Evolutionary conservation across 768 basidiomycete genomes (phyloP).

Genomic region (Boletus edulis): DNA sequence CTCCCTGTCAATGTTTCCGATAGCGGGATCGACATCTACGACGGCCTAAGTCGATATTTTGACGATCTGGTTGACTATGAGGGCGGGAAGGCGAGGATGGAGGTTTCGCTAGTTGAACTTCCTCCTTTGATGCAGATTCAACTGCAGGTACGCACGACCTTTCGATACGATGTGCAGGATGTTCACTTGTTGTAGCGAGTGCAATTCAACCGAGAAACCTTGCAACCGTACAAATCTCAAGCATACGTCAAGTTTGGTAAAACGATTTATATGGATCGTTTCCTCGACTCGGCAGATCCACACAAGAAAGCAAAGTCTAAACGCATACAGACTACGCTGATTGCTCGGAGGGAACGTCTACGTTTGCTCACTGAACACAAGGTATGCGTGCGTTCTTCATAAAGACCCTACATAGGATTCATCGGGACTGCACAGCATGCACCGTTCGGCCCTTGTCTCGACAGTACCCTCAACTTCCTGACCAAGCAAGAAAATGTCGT

Average conservation of each 20-base stretch:
- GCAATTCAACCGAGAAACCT: slow-evolving; percentile 90
- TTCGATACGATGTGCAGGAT: not conserved
- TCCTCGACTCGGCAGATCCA: slow-evolving; percentile 72
- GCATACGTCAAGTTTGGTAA: slow-evolving; percentile 91
- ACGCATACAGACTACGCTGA: slow-evolving; percentile 65
- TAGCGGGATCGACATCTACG: slow-evolving; percentile 89
- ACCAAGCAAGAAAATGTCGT: slow-evolving; percentile 42
- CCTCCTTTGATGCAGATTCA: slow-evolving; percentile 95
- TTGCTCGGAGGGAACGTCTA: slow-evolving; percentile 61
- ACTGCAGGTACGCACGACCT: slow-evolving; percentile 64
- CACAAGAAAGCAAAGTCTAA: slow-evolving; percentile 72
- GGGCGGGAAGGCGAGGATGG: slow-evolving; percentile 84
- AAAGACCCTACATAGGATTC: not conserved
- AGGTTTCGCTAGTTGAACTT: slow-evolving; percentile 78
- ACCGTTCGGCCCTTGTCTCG: slow-evolving; percentile 55
- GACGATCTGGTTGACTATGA: slow-evolving; percentile 87
- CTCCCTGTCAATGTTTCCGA: slow-evolving; percentile 91
- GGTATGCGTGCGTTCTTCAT: slow-evolving; percentile 38
- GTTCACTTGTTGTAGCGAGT: slow-evolving; percentile 57
- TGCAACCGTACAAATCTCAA: slow-evolving; percentile 94
- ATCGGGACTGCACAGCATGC: slow-evolving; percentile 45
- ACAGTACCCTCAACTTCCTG: slow-evolving; percentile 57
- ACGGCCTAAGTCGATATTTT: slow-evolving; percentile 89
- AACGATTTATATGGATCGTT: slow-evolving; percentile 88
- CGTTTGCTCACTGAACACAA: slow-evolving; percentile 68